Evolutionary conservation across 768 basidiomycete genomes (phyloP).

Genomic region (Lentinula guzmanii): DNA sequence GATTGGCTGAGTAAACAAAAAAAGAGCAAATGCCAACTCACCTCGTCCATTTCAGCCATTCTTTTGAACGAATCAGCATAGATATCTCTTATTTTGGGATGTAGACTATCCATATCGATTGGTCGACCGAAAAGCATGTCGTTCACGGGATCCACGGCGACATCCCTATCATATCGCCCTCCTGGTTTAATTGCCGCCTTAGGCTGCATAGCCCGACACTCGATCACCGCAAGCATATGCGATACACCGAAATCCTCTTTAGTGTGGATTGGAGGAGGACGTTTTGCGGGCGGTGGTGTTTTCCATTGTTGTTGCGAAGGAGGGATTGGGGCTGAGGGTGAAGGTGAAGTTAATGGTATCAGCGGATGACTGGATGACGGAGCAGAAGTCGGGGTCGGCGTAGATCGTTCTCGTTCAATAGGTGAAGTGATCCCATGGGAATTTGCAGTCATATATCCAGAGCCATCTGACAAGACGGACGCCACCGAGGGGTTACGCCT

Average conservation of each 20-base stretch:
- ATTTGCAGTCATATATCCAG: constrained; percentile 19
- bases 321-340: constrained; percentile 18
- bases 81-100: constrained; percentile 67
- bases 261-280: constrained; percentile 37
- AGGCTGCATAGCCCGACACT: constrained; percentile 44
- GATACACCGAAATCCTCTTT: constrained; percentile 82
- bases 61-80: constrained; percentile 67
- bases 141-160: constrained; percentile 56
- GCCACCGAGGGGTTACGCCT: constrained; percentile 9
- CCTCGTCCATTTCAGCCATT: constrained; percentile 79
- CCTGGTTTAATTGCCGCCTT: constrained; percentile 27
- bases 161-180: constrained; percentile 20
- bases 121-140: constrained; percentile 67
- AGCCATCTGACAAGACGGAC: constrained; percentile 19
- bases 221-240: constrained; percentile 85
- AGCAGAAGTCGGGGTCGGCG: constrained; percentile 72
- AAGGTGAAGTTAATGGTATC: constrained; percentile 29
- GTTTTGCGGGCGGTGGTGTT: constrained; percentile 22
- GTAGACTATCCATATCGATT: constrained; percentile 55
- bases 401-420: constrained; percentile 30
- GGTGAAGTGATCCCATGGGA: constrained; percentile 10
- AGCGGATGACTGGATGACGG: constrained; percentile 57
- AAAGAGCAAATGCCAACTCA: constrained; percentile 17
- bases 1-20: neutral
- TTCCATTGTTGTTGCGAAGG: constrained; percentile 14